These are phyloP conservation scores for Podospora tetraspora DNA, from an alignment of 495 filamentous ascomycete genomes.

Conservation along the genomic window DNA sequence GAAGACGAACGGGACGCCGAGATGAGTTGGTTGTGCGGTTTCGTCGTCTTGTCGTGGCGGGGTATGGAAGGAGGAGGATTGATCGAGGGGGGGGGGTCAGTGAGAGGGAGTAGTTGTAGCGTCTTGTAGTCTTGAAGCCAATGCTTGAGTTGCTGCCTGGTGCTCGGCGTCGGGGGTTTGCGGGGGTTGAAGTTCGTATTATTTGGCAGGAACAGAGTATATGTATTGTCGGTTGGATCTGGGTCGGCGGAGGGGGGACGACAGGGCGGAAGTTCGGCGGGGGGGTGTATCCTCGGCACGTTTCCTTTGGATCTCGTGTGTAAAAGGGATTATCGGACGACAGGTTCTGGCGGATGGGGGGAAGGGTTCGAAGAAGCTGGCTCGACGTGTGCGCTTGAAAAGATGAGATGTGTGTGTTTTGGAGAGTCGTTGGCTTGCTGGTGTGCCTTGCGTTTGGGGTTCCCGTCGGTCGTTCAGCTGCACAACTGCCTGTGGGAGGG, in stretches of 20 bases:
- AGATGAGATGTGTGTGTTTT: neutral
- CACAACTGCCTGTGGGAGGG: neutral
- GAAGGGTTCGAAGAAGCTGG: neutral
- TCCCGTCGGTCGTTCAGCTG: neutral
- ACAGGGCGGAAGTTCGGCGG: neutral
- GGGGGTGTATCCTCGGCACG: neutral
- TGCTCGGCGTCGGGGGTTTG: neutral
- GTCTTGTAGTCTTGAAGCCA: neutral
- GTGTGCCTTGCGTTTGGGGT: neutral
- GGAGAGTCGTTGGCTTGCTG: neutral
- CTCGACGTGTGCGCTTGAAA: neutral
- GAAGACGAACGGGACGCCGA: neutral
- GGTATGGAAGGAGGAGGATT: neutral
- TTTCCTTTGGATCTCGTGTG: neutral
- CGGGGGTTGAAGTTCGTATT: neutral
- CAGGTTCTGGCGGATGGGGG: neutral
- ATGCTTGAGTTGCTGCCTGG: neutral
- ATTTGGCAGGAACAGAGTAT: neutral
- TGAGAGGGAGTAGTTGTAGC: neutral
- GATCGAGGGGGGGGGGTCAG: neutral
- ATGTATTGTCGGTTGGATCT: neutral
- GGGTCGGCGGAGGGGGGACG: neutral
- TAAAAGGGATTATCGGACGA: neutral
- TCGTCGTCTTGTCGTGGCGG: neutral
- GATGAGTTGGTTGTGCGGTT: neutral